Conservation (phyloP, 306 rosid genomes). For the Comarum palustre region DNA sequence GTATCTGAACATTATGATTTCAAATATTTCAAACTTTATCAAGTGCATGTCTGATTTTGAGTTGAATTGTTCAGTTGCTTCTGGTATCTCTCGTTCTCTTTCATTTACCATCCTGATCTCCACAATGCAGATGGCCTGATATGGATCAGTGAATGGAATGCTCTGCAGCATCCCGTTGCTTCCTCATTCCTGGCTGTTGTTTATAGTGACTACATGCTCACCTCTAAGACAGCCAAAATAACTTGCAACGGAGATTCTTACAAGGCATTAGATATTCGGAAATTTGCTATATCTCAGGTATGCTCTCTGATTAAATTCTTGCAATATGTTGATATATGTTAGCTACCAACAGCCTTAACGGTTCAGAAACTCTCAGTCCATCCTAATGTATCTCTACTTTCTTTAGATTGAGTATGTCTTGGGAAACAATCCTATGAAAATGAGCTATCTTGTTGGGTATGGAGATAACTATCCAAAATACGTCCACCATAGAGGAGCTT, state of each 20-base stretch:
- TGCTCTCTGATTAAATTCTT: not conserved
- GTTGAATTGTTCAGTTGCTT: not conserved
- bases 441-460: slow-evolving; percentile 89
- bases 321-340: not conserved
- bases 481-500: slow-evolving; percentile 98
- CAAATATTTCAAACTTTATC: slow-evolving; percentile 1
- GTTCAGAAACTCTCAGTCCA: slow-evolving; percentile 9
- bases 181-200: slow-evolving; percentile 86
- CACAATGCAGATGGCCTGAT: slow-evolving; percentile 62
- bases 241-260: slow-evolving; percentile 56
- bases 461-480: slow-evolving; percentile 72
- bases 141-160: slow-evolving; percentile 84
- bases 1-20: not conserved
- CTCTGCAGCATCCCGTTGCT: slow-evolving; percentile 95
- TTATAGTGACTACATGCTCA: slow-evolving; percentile 93
- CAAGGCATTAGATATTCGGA: slow-evolving; percentile 63
- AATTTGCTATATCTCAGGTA: slow-evolving; percentile 86
- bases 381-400: slow-evolving; percentile 14
- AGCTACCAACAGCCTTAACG: not conserved
- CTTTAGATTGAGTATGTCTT: slow-evolving; percentile 79
- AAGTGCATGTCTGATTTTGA: not conserved
- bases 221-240: slow-evolving; percentile 54
- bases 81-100: not conserved
- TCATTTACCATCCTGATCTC: slow-evolving; percentile 6
- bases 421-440: slow-evolving; percentile 77